Evolutionary conservation across 169 alveolate genomes (phyloP).

Genomic region (Plasmodium inui): DNA sequence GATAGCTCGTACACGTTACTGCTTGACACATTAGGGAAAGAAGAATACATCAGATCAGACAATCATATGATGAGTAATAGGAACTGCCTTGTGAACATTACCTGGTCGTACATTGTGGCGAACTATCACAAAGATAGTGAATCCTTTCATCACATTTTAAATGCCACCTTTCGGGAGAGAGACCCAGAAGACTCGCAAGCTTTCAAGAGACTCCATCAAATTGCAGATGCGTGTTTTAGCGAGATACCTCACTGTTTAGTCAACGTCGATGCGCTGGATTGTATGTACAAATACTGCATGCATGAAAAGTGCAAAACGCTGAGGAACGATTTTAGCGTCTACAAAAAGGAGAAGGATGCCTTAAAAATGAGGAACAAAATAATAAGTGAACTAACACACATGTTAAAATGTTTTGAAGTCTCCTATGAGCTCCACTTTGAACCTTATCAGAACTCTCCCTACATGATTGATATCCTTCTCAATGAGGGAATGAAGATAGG

Average conservation of each 20-base stretch:
- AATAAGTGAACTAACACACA: slow-evolving; percentile 10
- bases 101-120: slow-evolving; percentile 64
- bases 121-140: slow-evolving; percentile 30
- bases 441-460: slow-evolving; percentile 52
- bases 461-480: slow-evolving; percentile 27
- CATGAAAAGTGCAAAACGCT: slow-evolving; percentile 48
- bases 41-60: not conserved
- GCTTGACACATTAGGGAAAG: not conserved
- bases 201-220: slow-evolving; percentile 52
- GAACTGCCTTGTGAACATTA: slow-evolving; percentile 58
- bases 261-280: slow-evolving; percentile 6
- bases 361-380: slow-evolving; percentile 47
- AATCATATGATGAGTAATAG: slow-evolving; percentile 15
- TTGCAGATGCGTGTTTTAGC: slow-evolving; percentile 46
- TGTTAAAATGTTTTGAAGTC: slow-evolving; percentile 1
- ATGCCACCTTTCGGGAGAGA: slow-evolving; percentile 30
- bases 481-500: slow-evolving; percentile 35
- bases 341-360: slow-evolving; percentile 66
- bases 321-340: slow-evolving; percentile 52
- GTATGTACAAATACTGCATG: slow-evolving; percentile 31
- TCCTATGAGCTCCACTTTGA: slow-evolving; percentile 34
- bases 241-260: slow-evolving; percentile 43
- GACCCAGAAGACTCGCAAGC: slow-evolving; percentile 62
- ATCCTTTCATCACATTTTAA: slow-evolving; percentile 29
- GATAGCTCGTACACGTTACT: slow-evolving; percentile 14